Conservation (phyloP, 2,329 filamentous ascomycete species). For the Ophiostoma angusticollis region DNA sequence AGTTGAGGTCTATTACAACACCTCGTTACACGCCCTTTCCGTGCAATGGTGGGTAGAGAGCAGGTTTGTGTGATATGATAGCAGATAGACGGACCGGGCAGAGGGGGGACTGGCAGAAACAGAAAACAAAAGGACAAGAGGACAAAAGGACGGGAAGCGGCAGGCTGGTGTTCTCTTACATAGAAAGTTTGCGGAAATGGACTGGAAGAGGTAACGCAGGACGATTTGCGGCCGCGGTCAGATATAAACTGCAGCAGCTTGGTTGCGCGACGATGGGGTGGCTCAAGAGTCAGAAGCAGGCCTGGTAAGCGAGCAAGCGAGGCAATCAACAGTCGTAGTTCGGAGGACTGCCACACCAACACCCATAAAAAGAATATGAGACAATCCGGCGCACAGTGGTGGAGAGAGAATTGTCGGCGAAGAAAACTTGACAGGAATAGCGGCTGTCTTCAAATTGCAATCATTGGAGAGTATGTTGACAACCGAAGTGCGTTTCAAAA, state of each 20-base stretch:
- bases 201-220: background rate
- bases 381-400: too few species aligned
- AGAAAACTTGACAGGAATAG: too few species aligned
- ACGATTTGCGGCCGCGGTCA: conserved; percentile 3
- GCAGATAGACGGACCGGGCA: too few species aligned
- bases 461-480: too few species aligned
- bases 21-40: too few species aligned
- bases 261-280: background rate
- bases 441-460: too few species aligned
- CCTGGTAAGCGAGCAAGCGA: background rate
- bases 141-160: background rate
- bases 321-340: too few species aligned
- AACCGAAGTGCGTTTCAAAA: too few species aligned
- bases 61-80: background rate
- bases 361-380: background rate
- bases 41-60: background rate
- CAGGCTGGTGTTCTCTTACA: background rate
- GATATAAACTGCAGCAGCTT: background rate
- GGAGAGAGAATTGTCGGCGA: too few species aligned
- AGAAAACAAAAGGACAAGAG: background rate
- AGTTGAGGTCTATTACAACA: too few species aligned
- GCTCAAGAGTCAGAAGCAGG: background rate
- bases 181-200: background rate
- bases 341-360: background rate
- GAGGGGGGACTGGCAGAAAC: too few species aligned